These are phyloP conservation scores for Beauveria sp. DNA, from an alignment of 2,329 filamentous ascomycete species.

Conservation along the genomic window DNA sequence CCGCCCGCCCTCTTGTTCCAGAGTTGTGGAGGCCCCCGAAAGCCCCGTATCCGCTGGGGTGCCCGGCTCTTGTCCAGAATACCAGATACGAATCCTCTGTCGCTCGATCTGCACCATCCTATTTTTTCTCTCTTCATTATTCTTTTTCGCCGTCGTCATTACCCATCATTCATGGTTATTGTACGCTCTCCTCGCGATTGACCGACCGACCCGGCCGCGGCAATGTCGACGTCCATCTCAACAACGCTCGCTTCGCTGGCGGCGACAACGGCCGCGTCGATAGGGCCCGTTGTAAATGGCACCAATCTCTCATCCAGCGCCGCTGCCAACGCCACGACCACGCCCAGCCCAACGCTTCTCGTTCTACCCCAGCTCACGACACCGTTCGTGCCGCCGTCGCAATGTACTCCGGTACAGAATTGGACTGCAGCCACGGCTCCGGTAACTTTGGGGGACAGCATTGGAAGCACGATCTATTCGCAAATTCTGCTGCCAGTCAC, in stretches of 20 bases:
- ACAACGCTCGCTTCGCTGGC: not conserved
- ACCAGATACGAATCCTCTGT: not conserved
- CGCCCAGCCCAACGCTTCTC: not conserved
- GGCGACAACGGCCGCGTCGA: not conserved
- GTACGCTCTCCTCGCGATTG: not conserved
- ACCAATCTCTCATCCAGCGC: not conserved
- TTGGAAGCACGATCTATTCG: not conserved
- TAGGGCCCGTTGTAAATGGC: not conserved
- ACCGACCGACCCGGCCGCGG: not conserved
- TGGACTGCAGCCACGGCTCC: conserved; percentile 4
- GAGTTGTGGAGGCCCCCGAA: conserved; percentile 7
- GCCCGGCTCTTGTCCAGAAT: not conserved
- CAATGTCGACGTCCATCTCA: conserved; percentile 2
- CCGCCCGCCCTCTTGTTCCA: conserved; percentile 7
- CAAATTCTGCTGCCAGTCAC: conserved; percentile 4
- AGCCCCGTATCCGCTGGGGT: not conserved
- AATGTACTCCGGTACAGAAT: conserved; percentile 4
- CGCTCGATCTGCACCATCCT: not conserved
- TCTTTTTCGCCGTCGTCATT: not conserved
- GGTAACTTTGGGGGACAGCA: not conserved
- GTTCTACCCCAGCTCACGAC: conserved; percentile 6
- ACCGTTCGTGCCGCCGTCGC: not conserved
- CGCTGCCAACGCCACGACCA: not conserved
- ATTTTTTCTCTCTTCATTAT: not conserved
- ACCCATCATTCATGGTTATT: not conserved